These are phyloP conservation scores for Drosera spatulata DNA, from an alignment of 179 eudicot genomes.

Conservation along the genomic window DNA sequence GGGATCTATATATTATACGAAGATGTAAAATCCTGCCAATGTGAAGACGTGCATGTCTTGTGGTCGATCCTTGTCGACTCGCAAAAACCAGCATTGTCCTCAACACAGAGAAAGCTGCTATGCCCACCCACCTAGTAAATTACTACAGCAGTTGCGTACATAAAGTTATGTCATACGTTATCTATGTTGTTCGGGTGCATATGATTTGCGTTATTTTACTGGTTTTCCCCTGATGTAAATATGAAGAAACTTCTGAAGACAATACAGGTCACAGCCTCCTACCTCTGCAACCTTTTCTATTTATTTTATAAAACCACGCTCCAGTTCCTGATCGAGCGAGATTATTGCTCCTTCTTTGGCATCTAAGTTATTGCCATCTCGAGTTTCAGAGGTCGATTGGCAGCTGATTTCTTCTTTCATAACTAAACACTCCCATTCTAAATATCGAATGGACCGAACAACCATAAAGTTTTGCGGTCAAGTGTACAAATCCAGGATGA, in stretches of 20 bases:
- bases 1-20: constrained; percentile 85
- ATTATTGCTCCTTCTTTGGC: background rate
- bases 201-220: background rate
- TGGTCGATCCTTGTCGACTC: constrained; percentile 88
- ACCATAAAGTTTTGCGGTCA: too few species aligned
- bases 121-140: constrained; percentile 16
- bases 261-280: too few species aligned
- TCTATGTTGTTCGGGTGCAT: constrained; percentile 4
- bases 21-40: constrained; percentile 84
- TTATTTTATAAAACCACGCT: background rate
- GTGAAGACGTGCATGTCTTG: constrained; percentile 81
- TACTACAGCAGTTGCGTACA: constrained; percentile 14
- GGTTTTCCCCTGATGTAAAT: constrained; percentile 1
- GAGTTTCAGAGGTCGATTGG: constrained; percentile 27
- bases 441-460: too few species aligned
- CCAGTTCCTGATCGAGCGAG: background rate
- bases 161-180: constrained; percentile 4
- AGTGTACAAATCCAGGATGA: too few species aligned
- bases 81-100: constrained; percentile 26
- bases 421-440: too few species aligned
- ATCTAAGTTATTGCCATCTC: constrained; percentile 23
- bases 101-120: constrained; percentile 23
- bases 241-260: background rate
- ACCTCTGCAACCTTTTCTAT: too few species aligned
- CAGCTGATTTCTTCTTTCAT: constrained; percentile 13